Evolutionary conservation across 2,329 filamentous ascomycete species (phyloP), one percentile per base, ranked within the genome.

Genomic region (Fusarium sp.): DNA sequence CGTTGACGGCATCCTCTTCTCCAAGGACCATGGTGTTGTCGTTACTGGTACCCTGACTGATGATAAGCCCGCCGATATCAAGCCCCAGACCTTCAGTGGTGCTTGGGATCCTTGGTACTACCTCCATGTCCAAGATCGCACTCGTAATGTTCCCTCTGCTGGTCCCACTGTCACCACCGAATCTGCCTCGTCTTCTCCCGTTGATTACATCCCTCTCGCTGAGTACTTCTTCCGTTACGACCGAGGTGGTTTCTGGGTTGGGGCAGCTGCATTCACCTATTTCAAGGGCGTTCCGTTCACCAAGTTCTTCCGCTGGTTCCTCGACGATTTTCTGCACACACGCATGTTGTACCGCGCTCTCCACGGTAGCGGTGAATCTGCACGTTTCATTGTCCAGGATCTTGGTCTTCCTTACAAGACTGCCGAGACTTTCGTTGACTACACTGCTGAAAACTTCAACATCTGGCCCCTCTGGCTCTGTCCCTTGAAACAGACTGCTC

Each of bases 201-300:
- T 77, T 55, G 89, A 92, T 53, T 88, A 88, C 71, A 86, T 93
- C 42, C 90, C 91, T 0, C 80, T 93, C 6, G 86, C 88, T 41
- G 90, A 93, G 76, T 93, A 93, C 77, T 87, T 93, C 69, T 93
- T 93, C 83, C 87, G 91, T 53, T 93, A 93, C 81, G 91, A 93
- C 79, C 87, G 91, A 46, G 91, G 89, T 55, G 90, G 89, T 16
- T 93, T 93, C 83, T 93, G 91, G 91, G 90, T 92, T 40, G 90
- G 89, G 45, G 80, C 82, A 9, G 86, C 86, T 16, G 89, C 88
- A 5, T 93, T 91, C 77, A 82, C 84, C 42, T 93, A 92, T 82
- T 92, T 92, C 83, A 79, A 78, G 47, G 81, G 83, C 43, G 85
- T 89, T 4, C 90, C 90, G 8, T 92, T 92, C 79, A 91, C 85